A percentile compares a stretch with the other conserved stretches of the same genome.
phyloP scores from a whole-genome alignment of 108 stramenopile genomes.

The Skeletonema tropicum region DNA sequence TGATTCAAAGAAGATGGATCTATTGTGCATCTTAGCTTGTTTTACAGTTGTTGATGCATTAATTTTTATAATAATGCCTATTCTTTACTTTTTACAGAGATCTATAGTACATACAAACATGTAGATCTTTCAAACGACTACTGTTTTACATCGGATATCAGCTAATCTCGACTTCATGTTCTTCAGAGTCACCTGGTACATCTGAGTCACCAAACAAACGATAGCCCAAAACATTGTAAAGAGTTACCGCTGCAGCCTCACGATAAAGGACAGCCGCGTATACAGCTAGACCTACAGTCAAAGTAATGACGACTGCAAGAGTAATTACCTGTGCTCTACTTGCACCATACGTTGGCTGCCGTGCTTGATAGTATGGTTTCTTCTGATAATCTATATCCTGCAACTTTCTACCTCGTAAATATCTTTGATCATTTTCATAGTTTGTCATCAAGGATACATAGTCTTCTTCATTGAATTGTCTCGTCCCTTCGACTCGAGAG shows the following conservation, averaged over 20 bases:
- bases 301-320: slow-evolving; percentile 1
- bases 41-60: neutral
- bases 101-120: no score
- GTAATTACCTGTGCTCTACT: slow-evolving; percentile 10
- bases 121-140: neutral
- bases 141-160: neutral
- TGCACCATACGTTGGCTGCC: neutral
- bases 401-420: slow-evolving; percentile 18
- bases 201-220: slow-evolving; percentile 15
- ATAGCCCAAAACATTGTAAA: slow-evolving; percentile 19
- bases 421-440: neutral
- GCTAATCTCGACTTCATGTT: slow-evolving; percentile 20
- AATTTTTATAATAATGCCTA: neutral
- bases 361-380: slow-evolving; percentile 4
- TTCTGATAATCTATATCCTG: slow-evolving; percentile 17
- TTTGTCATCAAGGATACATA: slow-evolving; percentile 21
- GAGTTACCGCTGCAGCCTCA: slow-evolving; percentile 11
- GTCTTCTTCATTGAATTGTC: slow-evolving; percentile 17
- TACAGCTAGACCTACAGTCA: slow-evolving; percentile 2
- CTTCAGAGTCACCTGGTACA: neutral
- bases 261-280: slow-evolving; percentile 6
- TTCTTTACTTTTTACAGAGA: neutral
- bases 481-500: neutral
- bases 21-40: no score
- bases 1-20: no score